Conservation (phyloP, 257 asterid genomes). For the Petrea volubilis region DNA sequence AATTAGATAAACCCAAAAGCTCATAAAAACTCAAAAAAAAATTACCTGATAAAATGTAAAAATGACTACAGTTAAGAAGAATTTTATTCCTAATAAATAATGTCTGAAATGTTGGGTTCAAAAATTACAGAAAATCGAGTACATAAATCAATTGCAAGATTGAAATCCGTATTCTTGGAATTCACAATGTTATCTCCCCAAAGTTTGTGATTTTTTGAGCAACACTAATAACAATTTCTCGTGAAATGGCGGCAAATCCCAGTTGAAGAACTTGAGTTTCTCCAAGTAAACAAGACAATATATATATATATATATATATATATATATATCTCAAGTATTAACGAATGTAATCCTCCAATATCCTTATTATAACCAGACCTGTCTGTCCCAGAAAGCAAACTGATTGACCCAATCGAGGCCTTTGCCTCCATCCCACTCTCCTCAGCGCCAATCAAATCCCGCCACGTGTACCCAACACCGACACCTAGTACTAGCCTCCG, state of each 20-base stretch:
- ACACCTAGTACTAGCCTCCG: constrained; percentile 68
- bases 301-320: too few relatives aligned
- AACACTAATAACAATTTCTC: not conserved
- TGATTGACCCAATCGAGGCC: constrained; percentile 35
- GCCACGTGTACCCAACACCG: constrained; percentile 60
- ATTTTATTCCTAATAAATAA: too few relatives aligned
- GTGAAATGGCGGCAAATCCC: constrained; percentile 3
- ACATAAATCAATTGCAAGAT: too few relatives aligned
- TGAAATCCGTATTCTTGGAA: not conserved
- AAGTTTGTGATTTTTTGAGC: not conserved
- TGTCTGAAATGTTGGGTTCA: not conserved
- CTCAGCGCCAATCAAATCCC: constrained; percentile 21
- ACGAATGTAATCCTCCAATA: not conserved
- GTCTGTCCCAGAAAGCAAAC: constrained; percentile 38
- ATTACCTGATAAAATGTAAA: too few relatives aligned
- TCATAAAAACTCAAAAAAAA: too few relatives aligned
- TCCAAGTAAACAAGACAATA: not conserved
- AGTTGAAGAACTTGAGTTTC: not conserved
- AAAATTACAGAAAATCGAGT: not conserved
- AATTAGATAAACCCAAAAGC: too few relatives aligned
- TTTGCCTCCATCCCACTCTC: constrained; percentile 51
- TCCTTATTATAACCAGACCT: not conserved
- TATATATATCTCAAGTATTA: too few relatives aligned
- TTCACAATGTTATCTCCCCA: not conserved
- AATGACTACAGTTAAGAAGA: too few relatives aligned